Conservation (phyloP, 805 yeast genomes). For the Komagataella ulmi region DNA sequence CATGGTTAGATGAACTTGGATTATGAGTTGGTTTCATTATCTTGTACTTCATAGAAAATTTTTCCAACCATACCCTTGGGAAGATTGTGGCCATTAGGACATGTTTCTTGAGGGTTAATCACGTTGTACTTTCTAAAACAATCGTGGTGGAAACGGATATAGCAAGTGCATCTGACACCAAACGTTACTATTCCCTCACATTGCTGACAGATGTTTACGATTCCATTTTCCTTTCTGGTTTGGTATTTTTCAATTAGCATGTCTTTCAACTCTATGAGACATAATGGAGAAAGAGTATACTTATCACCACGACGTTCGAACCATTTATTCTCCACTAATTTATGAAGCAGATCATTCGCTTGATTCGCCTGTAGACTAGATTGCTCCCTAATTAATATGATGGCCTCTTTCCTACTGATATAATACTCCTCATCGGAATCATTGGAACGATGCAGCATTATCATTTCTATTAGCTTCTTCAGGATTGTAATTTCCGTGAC, state of each 20-base stretch:
- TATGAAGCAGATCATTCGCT: constrained; percentile 22
- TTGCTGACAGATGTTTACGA: constrained; percentile 29
- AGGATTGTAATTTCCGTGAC: constrained; percentile 28
- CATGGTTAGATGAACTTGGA: constrained; percentile 33
- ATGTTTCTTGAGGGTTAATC: constrained; percentile 14
- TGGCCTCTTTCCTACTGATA: constrained; percentile 21
- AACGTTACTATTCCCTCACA: constrained; percentile 40
- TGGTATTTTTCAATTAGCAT: constrained; percentile 26
- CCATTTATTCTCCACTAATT: constrained; percentile 41
- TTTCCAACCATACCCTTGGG: constrained; percentile 1
- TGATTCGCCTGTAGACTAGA: constrained; percentile 20
- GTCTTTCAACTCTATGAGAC: constrained; percentile 32
- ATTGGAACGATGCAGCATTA: neutral
- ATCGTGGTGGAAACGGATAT: constrained; percentile 29
- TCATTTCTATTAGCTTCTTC: constrained; percentile 19
- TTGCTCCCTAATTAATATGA: constrained; percentile 14
- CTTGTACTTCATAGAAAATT: constrained; percentile 6
- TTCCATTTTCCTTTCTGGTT: constrained; percentile 18
- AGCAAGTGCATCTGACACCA: constrained; percentile 32
- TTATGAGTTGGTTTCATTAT: constrained; percentile 10
- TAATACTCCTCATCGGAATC: constrained; percentile 15
- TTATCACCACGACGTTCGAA: constrained; percentile 21
- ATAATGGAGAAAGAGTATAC: constrained; percentile 24
- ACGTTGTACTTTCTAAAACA: constrained; percentile 30
- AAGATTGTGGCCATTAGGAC: constrained; percentile 15